Evolutionary conservation across 208 protist species (phyloP), one percentile per base, ranked within the genome.

Genomic region (Crithidia sp.): DNA sequence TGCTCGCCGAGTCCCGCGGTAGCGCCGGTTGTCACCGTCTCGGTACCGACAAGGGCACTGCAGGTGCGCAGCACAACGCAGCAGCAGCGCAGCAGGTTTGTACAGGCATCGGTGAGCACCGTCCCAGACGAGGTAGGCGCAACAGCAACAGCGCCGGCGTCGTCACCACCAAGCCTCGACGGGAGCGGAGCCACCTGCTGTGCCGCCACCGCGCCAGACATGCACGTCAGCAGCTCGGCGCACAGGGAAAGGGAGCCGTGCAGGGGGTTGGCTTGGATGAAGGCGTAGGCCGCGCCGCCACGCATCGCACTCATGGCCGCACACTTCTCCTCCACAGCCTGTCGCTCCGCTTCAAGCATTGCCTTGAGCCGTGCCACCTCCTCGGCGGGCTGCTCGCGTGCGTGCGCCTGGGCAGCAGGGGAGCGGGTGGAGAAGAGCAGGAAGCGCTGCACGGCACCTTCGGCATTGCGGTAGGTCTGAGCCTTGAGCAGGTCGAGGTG

Each of bases 181-280:
- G 28, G 28, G 28, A 28, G 28, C 28, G 58, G 44, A 37, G 44
- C 44, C 19, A 66, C 16, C 19, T 39, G 45, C 10, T 65, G 55
- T 66, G 62, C 45, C 52, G 49, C 65, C 13, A 40, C 40, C 5
- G 76, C 54, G 28, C 28, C 28, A 28, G 28, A 28, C 59, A 74
- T 59, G 64, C 45, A 58, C 9, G 17, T 17, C n/a, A 91, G 59
- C 43, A 95, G 79, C 50, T 84, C 82, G 13, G 69, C 55, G 67
- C 88, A 94, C 5, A 96, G 77, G 0, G 91, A 93, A 16, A 96
- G 55, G 10, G 68, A 76, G 12, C 91, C 91, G 63, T 96, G 91
- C 5, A 94, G 76, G 0, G 91, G 91, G 59, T 82, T 64, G 40
- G 69, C 56, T n/a, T 86, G 79, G 47, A 96, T 75, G 65, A 82